Base-by-base conservation (phyloP, 306 rosid species). In the Cicer arietinum region DNA sequence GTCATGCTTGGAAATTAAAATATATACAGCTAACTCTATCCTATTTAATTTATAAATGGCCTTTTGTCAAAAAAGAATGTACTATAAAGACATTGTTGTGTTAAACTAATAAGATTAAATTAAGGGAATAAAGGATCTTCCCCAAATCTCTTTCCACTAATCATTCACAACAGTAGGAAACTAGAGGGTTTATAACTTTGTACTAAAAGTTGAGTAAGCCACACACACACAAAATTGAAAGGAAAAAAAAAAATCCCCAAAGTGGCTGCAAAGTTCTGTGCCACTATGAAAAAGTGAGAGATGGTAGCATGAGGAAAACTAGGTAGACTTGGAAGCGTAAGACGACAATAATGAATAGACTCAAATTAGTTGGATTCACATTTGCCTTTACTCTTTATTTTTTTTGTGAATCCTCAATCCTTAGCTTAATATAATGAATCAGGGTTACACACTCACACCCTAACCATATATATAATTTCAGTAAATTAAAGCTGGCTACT, bases 361-460 rank as follows among this genome's bases (percentile, higher is more conserved):
- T 80, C 89, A 75, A 74, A 82, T 87, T 85, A 87, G 88, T 85
- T 91, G 90, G 93, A 87, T 86, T 92, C 96, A 89, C 94, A 88
- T 73, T 81, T 74, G 67, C 75, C 72, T 76, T 74, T 64, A 69
- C 77, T 54, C 63, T 20, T 66, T 25, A 70, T 80, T 25, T 25
- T 69, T 81, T 75, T 50, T 20, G 35, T 25, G 35, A 25, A 25
- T 25, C 35, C 35, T 71, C 79, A 30, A 30, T 30, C 37, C 37
- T 30, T 65, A 71, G 61, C 39, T 73, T 78, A 78, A 41, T 80
- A 10, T 65, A 65, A 46, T 80, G 74, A 71, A 79, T 45, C 51
- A 72, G 68, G 63, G 56, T 42, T 69, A 79, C 45, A 7, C 35
- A 12, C 68, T 50, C 37, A 30, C 37, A 30, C 37, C 37, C 37